Percentiles rank a stretch among this genome's conserved stretches.
These are phyloP conservation scores for Calocybe indica DNA, from an alignment of 768 basidiomycete genomes.

Conservation along the genomic window DNA sequence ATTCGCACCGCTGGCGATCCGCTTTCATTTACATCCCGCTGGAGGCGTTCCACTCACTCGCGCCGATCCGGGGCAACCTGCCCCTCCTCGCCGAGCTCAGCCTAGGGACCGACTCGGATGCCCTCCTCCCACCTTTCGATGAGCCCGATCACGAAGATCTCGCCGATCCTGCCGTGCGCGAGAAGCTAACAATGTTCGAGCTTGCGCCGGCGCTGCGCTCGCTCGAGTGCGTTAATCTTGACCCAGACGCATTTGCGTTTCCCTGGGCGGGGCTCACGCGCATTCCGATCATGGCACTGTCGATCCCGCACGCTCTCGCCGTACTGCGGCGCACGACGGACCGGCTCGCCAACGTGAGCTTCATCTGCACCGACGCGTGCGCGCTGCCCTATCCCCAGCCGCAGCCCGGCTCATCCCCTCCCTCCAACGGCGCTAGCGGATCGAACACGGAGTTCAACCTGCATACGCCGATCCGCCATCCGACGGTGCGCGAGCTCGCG, in stretches of 20 bases:
- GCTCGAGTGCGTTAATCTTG: constrained; percentile 16
- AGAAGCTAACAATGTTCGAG: constrained; percentile 12
- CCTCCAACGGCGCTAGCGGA: constrained; percentile 1
- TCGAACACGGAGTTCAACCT: no score
- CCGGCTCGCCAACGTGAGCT: constrained; percentile 11
- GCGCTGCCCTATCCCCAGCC: not conserved
- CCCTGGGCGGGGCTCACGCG: constrained; percentile 14
- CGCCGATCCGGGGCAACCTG: constrained; percentile 13
- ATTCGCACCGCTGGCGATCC: constrained; percentile 14
- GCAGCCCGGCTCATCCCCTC: not conserved
- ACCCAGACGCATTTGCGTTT: constrained; percentile 14
- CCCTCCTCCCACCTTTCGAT: not conserved
- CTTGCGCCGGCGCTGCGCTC: constrained; percentile 13
- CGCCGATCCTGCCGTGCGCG: not conserved
- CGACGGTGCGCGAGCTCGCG: constrained; percentile 26
- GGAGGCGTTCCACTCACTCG: constrained; percentile 10
- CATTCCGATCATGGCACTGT: constrained; percentile 12
- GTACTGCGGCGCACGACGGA: constrained; percentile 11
- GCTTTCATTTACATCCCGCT: constrained; percentile 17
- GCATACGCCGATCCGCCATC: constrained; percentile 17
- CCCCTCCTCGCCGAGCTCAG: constrained; percentile 14
- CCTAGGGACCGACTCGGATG: constrained; percentile 12
- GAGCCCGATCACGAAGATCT: not conserved
- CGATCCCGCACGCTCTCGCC: not conserved
- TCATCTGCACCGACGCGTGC: constrained; percentile 11